Evolutionary conservation across 257 asterid genomes (phyloP), one percentile per base, ranked within the genome.

Genomic region (Rubia yunnanensis): DNA sequence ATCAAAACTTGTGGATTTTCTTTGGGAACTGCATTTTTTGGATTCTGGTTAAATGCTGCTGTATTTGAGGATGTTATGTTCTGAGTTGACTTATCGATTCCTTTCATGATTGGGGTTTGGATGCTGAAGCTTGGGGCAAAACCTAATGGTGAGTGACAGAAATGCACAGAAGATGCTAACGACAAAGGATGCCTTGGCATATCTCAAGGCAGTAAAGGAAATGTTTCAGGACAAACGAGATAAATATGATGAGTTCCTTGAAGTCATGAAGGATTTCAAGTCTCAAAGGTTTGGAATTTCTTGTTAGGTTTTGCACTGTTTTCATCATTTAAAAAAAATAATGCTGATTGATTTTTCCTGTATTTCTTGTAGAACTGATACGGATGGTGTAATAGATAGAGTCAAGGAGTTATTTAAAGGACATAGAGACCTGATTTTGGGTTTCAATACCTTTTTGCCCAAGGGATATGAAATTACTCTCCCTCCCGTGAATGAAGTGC

Each of bases 191-290:
- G 99, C 98, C 67, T 77, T 88, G 83, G 54, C 84, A 5, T 94
- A 91, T 85, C 92, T 94, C 71, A 86, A 82, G 73, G 70, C 74
- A 10, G 95, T 94, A 64, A 90, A 80, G 81, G 92, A 88, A 55
- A 80, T 70, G 58, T 94, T 94, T 82, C 85, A 80, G 67, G 95
- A 87, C 73, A 82, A 70, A 68, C 84, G 67, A 78, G 95, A 88
- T 73, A 86, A 79, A 74, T 94, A 94, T 44, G 84, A 85, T 26
- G 85, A 85, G n/a, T 94, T 94, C 76, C 95, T 94, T 69, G 96
- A 84, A 26, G 88, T 94, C 73, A 94, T 94, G 99, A 91, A 88
- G 82, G 91, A 88, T 80, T 94, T 91, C 73, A 88, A 86, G 84
- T 81, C 88, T 56, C 95, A 88, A 78, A 90, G 96, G 99, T 90